A percentile compares a stretch with the other conserved stretches of the same genome.
Conservation (phyloP, 345 rosid genomes). For the Sonneratia caseolaris region DNA sequence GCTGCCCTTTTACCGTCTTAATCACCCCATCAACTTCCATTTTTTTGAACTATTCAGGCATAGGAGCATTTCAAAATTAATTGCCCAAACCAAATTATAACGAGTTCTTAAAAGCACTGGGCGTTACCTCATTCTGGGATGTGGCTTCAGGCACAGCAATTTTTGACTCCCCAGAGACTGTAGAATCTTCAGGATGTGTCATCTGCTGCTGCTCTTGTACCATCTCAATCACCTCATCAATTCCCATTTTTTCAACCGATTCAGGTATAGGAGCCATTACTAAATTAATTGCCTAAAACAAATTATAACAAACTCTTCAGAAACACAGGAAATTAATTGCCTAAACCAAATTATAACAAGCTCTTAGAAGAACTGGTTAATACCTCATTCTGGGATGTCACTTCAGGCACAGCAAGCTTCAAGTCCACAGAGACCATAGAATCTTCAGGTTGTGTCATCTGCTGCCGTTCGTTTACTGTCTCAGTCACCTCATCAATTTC, state of each 20-base stretch:
- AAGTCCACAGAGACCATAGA: too few relatives aligned
- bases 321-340: not conserved
- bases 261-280: not conserved
- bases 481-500: constrained; percentile 3
- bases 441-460: not conserved
- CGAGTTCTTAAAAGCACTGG: not conserved
- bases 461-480: not conserved
- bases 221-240: constrained; percentile 1
- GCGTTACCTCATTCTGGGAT: not conserved
- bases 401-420: not conserved
- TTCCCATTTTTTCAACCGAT: not conserved
- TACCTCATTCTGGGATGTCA: too few relatives aligned
- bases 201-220: not conserved
- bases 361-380: not conserved
- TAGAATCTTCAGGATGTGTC: not conserved
- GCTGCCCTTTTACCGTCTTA: not conserved
- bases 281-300: not conserved
- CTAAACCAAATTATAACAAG: not conserved
- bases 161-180: not conserved
- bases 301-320: not conserved
- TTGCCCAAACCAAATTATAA: not conserved
- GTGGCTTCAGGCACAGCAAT: not conserved
- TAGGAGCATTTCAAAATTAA: not conserved
- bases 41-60: not conserved
- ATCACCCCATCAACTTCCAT: constrained; percentile 1